These are phyloP conservation scores for Chimonanthus praecox DNA, from an alignment of 164 flowering plant genomes.

Conservation along the genomic window DNA sequence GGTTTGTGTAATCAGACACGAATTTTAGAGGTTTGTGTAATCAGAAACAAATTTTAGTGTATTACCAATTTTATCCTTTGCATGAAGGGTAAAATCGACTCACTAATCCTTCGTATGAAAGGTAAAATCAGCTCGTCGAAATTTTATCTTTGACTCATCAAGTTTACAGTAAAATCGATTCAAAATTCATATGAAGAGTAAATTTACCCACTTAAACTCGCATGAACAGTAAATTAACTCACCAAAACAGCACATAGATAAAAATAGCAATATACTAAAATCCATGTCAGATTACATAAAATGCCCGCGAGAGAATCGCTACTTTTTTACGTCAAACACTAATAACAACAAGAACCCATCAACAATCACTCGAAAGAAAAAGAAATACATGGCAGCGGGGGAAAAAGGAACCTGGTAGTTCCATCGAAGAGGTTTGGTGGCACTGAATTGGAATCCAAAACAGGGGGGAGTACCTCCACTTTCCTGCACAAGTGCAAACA, in stretches of 20 bases:
- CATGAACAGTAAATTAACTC: no score
- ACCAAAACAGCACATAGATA: no score
- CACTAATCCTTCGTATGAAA: no score
- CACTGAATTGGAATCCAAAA: constrained; percentile 15
- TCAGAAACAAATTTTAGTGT: no score
- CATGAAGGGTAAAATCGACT: no score
- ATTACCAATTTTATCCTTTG: no score
- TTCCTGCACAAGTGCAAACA: constrained; percentile 4
- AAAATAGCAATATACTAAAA: background rate
- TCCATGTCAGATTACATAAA: background rate
- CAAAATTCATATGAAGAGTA: no score
- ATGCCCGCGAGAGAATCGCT: background rate
- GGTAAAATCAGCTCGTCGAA: background rate
- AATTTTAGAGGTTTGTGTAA: no score
- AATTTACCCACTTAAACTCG: no score
- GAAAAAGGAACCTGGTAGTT: constrained; percentile 14
- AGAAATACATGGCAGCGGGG: background rate
- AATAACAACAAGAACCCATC: background rate
- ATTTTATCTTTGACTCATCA: no score
- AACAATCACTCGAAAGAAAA: background rate
- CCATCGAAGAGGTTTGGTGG: constrained; percentile 24
- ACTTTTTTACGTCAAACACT: background rate
- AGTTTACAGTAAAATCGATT: no score
- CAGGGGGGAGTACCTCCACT: constrained; percentile 22
- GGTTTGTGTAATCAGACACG: background rate